phyloP scores from a whole-genome alignment of 2,329 filamentous ascomycete genomes.

The Lecanicillium sp. region DNA sequence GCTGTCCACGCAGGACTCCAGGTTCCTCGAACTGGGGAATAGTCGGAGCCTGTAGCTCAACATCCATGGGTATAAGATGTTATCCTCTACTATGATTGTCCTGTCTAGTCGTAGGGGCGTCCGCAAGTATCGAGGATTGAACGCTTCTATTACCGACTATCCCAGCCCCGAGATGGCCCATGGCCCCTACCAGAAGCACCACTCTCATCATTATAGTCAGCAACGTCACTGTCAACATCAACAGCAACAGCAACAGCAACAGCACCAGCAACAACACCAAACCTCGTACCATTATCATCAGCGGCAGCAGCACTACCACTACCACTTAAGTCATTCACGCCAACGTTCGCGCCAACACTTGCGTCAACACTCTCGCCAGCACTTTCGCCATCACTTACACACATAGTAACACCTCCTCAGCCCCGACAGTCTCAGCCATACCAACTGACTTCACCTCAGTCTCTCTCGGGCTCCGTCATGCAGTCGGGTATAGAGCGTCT shows the following conservation, averaged over 20 bases:
- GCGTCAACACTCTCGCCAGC: no score
- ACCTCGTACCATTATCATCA: not conserved
- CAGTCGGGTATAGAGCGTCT: constrained; percentile 29
- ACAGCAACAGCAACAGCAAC: not conserved
- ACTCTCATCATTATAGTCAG: not conserved
- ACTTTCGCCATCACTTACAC: no score
- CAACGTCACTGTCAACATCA: not conserved
- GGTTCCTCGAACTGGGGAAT: constrained; percentile 20
- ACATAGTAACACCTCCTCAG: constrained; percentile 13
- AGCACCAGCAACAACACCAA: not conserved
- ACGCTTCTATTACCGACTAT: constrained; percentile 8
- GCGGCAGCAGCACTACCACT: not conserved
- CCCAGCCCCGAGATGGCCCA: constrained; percentile 6
- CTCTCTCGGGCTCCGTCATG: constrained; percentile 14
- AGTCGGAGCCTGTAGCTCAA: constrained; percentile 11
- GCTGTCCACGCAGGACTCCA: constrained; percentile 16
- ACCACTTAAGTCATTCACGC: not conserved
- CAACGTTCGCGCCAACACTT: constrained; percentile 1
- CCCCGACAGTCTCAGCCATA: constrained; percentile 12
- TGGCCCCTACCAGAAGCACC: not conserved
- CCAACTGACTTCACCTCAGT: constrained; percentile 13
- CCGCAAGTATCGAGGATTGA: constrained; percentile 17
- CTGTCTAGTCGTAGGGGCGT: constrained; percentile 21
- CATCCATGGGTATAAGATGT: no score
- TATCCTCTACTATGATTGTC: constrained; percentile 24